Conservation (phyloP, 2,329 filamentous ascomycete genomes). For the Diplocarpon mali region DNA sequence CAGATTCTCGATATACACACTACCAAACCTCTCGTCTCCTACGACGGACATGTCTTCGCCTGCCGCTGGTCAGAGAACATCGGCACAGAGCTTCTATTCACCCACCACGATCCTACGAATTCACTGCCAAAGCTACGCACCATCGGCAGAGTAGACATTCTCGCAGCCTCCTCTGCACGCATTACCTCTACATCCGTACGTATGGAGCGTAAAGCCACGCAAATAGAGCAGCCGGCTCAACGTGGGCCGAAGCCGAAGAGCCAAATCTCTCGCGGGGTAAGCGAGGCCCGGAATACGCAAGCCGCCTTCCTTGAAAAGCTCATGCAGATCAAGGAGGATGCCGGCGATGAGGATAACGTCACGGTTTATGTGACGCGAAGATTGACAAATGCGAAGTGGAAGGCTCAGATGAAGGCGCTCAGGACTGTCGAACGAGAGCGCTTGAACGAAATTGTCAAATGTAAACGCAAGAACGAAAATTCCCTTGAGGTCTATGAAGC, state of each 20-base stretch:
- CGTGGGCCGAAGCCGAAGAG: slow-evolving; percentile 6
- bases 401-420: slow-evolving; percentile 10
- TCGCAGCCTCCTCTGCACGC: slow-evolving; percentile 60
- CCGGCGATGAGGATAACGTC: slow-evolving; percentile 54
- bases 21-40: slow-evolving; percentile 64
- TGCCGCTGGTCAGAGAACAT: slow-evolving; percentile 75
- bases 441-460: slow-evolving; percentile 10
- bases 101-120: slow-evolving; percentile 33
- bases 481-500: slow-evolving; percentile 7
- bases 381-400: slow-evolving; percentile 17
- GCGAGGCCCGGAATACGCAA: slow-evolving; percentile 31
- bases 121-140: slow-evolving; percentile 38
- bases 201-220: slow-evolving; percentile 33
- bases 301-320: slow-evolving; percentile 52
- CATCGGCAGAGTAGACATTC: slow-evolving; percentile 52
- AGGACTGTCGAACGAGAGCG: slow-evolving; percentile 13
- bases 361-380: slow-evolving; percentile 42
- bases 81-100: slow-evolving; percentile 74
- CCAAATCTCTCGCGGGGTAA: slow-evolving; percentile 20
- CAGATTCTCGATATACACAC: slow-evolving; percentile 81
- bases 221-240: not conserved
- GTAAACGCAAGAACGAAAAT: not conserved
- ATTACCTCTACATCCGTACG: slow-evolving; percentile 57
- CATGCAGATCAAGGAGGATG: slow-evolving; percentile 51
- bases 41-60: slow-evolving; percentile 66